Percentiles rank a stretch among this genome's conserved stretches.
These are phyloP conservation scores for Porcisia hertigi DNA, from an alignment of 208 protist genomes.

Conservation along the genomic window DNA sequence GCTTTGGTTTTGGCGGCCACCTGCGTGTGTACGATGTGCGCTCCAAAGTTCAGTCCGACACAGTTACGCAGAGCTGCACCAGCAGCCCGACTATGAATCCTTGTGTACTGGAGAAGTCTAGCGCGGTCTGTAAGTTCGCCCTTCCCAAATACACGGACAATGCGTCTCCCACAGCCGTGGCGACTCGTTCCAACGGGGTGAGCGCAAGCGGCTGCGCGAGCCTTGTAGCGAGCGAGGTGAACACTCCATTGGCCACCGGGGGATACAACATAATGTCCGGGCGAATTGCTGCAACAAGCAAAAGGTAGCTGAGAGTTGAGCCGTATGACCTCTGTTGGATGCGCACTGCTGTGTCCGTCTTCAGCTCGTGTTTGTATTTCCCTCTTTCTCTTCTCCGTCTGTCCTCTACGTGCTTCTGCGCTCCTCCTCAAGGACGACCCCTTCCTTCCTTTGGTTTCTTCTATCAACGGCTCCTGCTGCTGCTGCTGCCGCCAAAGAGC, in stretches of 20 bases:
- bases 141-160: conserved; percentile 20
- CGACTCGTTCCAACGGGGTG: conserved; percentile 2
- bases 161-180: conserved; percentile 4
- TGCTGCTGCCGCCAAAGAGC: neutral
- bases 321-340: neutral
- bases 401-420: neutral
- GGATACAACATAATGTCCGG: conserved; percentile 6
- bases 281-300: neutral
- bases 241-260: conserved; percentile 30
- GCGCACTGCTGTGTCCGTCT: neutral
- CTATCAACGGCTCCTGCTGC: neutral
- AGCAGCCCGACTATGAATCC: conserved; percentile 24
- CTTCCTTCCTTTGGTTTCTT: conserved; percentile 16
- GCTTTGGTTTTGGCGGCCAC: conserved; percentile 20
- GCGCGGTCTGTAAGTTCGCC: conserved; percentile 5
- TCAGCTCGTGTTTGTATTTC: conserved; percentile 8
- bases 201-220: conserved; percentile 22
- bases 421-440: neutral
- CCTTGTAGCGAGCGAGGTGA: conserved; percentile 26
- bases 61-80: conserved; percentile 22
- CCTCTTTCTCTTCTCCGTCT: neutral
- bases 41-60: conserved; percentile 27
- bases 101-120: conserved; percentile 14
- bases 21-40: conserved; percentile 53
- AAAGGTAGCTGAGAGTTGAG: conserved; percentile 2